These are phyloP conservation scores for Meyerozyma sp. DNA, from an alignment of 1,139 yeast genomes.

Conservation along the genomic window DNA sequence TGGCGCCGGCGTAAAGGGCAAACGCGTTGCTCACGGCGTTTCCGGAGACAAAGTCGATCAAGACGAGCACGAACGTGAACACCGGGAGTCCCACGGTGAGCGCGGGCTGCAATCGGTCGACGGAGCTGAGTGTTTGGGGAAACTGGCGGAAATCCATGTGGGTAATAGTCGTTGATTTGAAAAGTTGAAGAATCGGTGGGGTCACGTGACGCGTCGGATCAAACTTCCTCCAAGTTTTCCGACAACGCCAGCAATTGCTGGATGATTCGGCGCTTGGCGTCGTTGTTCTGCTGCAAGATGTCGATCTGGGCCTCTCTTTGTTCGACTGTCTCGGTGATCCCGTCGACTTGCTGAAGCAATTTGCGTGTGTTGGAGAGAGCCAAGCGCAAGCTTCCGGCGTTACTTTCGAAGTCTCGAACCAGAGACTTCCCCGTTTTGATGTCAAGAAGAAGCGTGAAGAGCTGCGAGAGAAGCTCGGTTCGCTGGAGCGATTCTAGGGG, in stretches of 20 bases:
- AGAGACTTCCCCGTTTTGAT: constrained; percentile 31
- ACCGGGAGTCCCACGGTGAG: constrained; percentile 59
- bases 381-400: constrained; percentile 37
- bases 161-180: background rate
- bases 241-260: background rate
- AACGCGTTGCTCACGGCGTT: constrained; percentile 16
- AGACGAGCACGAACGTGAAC: constrained; percentile 43
- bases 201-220: background rate
- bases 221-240: background rate
- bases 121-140: background rate
- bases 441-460: constrained; percentile 32
- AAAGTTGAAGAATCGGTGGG: background rate
- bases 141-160: background rate
- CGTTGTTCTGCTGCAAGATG: constrained; percentile 19
- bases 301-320: constrained; percentile 23
- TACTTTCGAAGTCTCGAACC: constrained; percentile 42
- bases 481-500: constrained; percentile 23
- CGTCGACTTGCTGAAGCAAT: constrained; percentile 32
- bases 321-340: constrained; percentile 33
- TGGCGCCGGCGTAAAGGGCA: constrained; percentile 51
- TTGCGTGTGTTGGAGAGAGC: constrained; percentile 28
- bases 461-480: constrained; percentile 35
- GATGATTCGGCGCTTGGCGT: background rate
- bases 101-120: constrained; percentile 42
- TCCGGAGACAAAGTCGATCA: constrained; percentile 20